phyloP scores from a whole-genome alignment of 257 asterid species.

The Mitragyna speciosa region DNA sequence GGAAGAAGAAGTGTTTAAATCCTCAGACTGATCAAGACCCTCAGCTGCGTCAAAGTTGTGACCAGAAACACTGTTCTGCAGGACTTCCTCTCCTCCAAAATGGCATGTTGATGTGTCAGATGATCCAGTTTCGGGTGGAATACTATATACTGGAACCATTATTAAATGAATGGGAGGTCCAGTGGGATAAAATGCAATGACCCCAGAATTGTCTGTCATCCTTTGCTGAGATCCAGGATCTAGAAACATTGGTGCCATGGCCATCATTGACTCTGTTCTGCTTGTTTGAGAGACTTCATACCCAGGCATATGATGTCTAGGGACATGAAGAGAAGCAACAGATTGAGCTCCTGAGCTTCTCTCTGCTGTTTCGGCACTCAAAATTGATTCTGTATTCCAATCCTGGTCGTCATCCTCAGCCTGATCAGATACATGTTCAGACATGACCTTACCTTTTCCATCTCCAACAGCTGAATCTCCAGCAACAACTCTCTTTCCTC shows the following conservation, averaged over 20 bases:
- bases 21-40: conserved; percentile 57
- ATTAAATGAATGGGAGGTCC: conserved; percentile 98
- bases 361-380: conserved; percentile 51
- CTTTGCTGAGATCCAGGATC: conserved; percentile 67
- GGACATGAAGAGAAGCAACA: conserved; percentile 50
- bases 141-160: conserved; percentile 85
- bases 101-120: conserved; percentile 57
- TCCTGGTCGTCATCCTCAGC: conserved; percentile 66
- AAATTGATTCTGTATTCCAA: conserved; percentile 40
- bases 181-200: conserved; percentile 81
- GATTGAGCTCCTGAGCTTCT: conserved; percentile 53
- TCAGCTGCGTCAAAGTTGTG: conserved; percentile 45
- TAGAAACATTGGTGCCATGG: conserved; percentile 77
- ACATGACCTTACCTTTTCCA: conserved; percentile 61
- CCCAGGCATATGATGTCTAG: conserved; percentile 51
- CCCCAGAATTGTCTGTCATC: conserved; percentile 59
- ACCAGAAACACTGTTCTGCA: conserved; percentile 45
- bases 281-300: conserved; percentile 71
- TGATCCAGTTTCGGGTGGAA: conserved; percentile 58
- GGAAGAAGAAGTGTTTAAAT: conserved; percentile 43
- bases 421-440: conserved; percentile 44
- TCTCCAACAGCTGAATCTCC: conserved; percentile 37
- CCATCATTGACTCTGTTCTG: conserved; percentile 65
- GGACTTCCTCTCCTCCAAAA: conserved; percentile 52
- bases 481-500: conserved; percentile 42